phyloP scores from a whole-genome alignment of 1,284 basidiomycete genomes.

The Taiwanofungus camphoratus region DNA sequence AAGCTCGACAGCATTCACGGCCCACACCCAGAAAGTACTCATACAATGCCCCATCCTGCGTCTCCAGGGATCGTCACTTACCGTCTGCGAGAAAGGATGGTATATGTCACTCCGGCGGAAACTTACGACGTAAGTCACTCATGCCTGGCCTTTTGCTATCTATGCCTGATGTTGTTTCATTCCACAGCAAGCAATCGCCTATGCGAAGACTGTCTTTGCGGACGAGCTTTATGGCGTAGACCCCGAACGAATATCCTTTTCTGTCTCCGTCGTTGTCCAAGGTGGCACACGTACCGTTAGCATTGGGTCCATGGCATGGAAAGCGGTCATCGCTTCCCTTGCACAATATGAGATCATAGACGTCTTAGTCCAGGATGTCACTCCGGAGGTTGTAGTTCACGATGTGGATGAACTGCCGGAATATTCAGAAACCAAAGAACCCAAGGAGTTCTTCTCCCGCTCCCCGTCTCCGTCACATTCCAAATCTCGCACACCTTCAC shows the following conservation, averaged over 20 bases:
- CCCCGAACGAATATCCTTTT: slow-evolving; percentile 42
- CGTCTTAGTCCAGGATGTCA: slow-evolving; percentile 29
- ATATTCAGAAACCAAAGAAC: not conserved
- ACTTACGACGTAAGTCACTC: slow-evolving; percentile 37
- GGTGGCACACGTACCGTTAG: slow-evolving; percentile 34
- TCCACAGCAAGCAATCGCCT: slow-evolving; percentile 47
- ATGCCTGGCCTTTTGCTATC: not conserved
- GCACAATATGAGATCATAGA: slow-evolving; percentile 51
- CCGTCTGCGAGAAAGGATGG: slow-evolving; percentile 36
- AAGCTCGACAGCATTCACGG: too few species aligned
- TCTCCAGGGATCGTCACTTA: slow-evolving; percentile 43
- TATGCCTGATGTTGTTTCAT: not conserved
- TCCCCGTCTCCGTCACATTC: not conserved
- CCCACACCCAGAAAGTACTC: too few species aligned
- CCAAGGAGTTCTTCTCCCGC: not conserved
- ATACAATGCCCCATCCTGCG: not conserved
- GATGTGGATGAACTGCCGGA: slow-evolving; percentile 6
- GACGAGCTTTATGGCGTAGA: slow-evolving; percentile 38
- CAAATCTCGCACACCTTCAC: not conserved
- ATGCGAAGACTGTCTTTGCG: slow-evolving; percentile 43
- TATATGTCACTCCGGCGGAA: slow-evolving; percentile 47
- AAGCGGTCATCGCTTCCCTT: slow-evolving; percentile 36
- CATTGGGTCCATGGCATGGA: slow-evolving; percentile 56
- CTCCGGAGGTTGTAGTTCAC: slow-evolving; percentile 11
- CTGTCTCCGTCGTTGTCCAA: slow-evolving; percentile 31